Percentiles rank a stretch among this genome's conserved stretches.
Conservation (phyloP, 192 early-diverging fungal genomes). For the Glomus cerebriforme region DNA sequence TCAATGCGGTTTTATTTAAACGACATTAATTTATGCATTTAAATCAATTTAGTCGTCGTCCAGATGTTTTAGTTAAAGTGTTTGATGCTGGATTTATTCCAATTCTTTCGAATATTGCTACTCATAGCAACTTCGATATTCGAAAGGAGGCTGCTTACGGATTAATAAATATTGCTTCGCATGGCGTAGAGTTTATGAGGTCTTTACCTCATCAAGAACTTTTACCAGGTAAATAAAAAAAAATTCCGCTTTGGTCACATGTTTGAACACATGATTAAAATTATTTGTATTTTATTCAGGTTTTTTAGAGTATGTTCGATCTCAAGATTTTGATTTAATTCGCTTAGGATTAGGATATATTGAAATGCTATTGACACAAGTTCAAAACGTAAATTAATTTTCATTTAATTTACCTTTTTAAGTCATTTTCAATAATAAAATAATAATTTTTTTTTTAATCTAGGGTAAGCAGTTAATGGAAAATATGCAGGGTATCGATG, state of each 20-base stretch:
- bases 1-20: background rate
- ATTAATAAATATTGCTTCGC: slow-evolving; percentile 62
- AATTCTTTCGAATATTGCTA: slow-evolving; percentile 57
- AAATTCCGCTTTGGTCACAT: background rate
- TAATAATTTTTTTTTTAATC: background rate
- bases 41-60: slow-evolving; percentile 15
- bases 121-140: slow-evolving; percentile 66
- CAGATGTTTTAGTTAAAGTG: slow-evolving; percentile 50
- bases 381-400: slow-evolving; percentile 39
- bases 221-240: slow-evolving; percentile 38
- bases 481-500: slow-evolving; percentile 54
- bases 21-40: background rate
- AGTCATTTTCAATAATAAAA: too few relatives aligned
- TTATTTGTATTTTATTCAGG: slow-evolving; percentile 7
- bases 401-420: background rate
- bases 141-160: slow-evolving; percentile 69
- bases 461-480: slow-evolving; percentile 29
- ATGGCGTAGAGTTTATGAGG: slow-evolving; percentile 50
- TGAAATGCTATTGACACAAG: slow-evolving; percentile 53
- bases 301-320: slow-evolving; percentile 60
- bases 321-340: slow-evolving; percentile 65
- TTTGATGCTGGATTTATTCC: slow-evolving; percentile 55
- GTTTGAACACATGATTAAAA: background rate
- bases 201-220: slow-evolving; percentile 47
- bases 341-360: slow-evolving; percentile 64